A percentile compares a stretch with the other conserved stretches of the same genome.
These are phyloP conservation scores for Talaromyces atroroseus DNA, from an alignment of 2,329 filamentous ascomycete species.

Conservation along the genomic window DNA sequence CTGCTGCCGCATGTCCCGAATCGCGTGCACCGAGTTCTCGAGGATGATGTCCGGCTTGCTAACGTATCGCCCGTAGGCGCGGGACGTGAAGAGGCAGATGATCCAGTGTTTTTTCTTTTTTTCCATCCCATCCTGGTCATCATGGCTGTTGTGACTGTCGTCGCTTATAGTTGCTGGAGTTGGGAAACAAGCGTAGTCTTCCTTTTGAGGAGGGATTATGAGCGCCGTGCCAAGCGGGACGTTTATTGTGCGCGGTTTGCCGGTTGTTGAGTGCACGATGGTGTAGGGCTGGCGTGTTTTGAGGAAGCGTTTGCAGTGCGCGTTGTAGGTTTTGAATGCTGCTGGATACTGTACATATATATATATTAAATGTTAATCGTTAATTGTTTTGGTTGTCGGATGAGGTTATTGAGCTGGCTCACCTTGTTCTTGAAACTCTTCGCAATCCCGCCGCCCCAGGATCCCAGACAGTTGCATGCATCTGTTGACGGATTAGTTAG, in stretches of 20 bases:
- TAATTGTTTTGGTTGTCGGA: not conserved
- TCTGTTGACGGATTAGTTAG: conserved; percentile 29
- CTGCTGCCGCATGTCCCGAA: conserved; percentile 45
- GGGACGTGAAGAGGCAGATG: conserved; percentile 55
- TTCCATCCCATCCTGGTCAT: not conserved
- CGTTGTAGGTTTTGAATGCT: conserved; percentile 45
- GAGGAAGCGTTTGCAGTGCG: conserved; percentile 39
- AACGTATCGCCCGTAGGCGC: conserved; percentile 41
- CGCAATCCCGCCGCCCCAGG: conserved; percentile 57
- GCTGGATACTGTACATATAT: conserved; percentile 40
- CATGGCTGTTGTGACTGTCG: not conserved
- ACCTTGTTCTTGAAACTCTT: conserved; percentile 40
- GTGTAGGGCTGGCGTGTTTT: not conserved
- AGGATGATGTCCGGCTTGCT: conserved; percentile 41
- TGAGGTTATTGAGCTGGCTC: not conserved
- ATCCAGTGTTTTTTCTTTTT: conserved; percentile 46
- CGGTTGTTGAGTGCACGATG: not conserved
- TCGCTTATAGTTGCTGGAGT: no score
- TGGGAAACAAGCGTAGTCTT: conserved; percentile 19
- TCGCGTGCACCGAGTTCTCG: conserved; percentile 43
- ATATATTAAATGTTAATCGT: no score
- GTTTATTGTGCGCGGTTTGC: not conserved
- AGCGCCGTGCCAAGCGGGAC: conserved; percentile 44
- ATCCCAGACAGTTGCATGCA: conserved; percentile 54
- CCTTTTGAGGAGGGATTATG: conserved; percentile 48